Evolutionary conservation across 352 stramenopile species (phyloP).

Genomic region (Pythium rhizo-oryzae): DNA sequence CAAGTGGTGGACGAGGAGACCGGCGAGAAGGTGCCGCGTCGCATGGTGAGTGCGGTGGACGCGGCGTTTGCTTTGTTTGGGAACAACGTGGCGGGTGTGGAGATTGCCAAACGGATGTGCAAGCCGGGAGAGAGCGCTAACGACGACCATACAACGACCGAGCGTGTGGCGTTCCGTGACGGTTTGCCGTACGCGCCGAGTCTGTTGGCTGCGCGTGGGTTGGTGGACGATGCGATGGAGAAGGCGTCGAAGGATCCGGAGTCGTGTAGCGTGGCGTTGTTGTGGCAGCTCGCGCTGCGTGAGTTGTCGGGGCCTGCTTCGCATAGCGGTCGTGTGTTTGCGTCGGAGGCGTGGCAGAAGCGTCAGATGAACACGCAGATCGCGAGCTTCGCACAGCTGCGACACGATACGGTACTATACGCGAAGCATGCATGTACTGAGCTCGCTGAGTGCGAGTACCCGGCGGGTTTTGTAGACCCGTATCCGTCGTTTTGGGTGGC

Average conservation of each 20-base stretch:
- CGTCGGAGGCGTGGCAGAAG: conserved; percentile 24
- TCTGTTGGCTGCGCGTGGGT: conserved; percentile 15
- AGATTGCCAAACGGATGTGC: conserved; percentile 24
- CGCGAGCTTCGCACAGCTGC: conserved; percentile 28
- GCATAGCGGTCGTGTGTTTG: conserved; percentile 10
- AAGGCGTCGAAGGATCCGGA: conserved; percentile 4
- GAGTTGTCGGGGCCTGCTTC: conserved; percentile 19
- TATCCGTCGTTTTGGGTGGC: conserved; percentile 28
- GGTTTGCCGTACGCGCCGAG: conserved; percentile 31
- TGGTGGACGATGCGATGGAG: conserved; percentile 11
- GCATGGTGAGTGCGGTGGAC: conserved; percentile 31
- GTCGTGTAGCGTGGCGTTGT: conserved; percentile 19
- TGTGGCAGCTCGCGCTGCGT: conserved; percentile 30
- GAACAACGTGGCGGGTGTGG: conserved; percentile 21
- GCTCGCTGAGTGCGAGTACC: conserved; percentile 23
- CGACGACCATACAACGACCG: neutral
- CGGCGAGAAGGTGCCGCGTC: conserved; percentile 18
- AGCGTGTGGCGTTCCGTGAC: conserved; percentile 30
- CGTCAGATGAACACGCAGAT: conserved; percentile 35
- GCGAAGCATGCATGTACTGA: conserved; percentile 31
- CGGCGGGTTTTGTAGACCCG: conserved; percentile 30
- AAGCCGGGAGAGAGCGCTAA: neutral
- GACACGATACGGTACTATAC: conserved; percentile 28
- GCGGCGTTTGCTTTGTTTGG: conserved; percentile 27
- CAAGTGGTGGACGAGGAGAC: conserved; percentile 15